Percentiles rank a stretch among this genome's conserved stretches.
These are phyloP conservation scores for Blastobotrys petasosporus DNA, from an alignment of 1,139 yeast species.

Conservation along the genomic window DNA sequence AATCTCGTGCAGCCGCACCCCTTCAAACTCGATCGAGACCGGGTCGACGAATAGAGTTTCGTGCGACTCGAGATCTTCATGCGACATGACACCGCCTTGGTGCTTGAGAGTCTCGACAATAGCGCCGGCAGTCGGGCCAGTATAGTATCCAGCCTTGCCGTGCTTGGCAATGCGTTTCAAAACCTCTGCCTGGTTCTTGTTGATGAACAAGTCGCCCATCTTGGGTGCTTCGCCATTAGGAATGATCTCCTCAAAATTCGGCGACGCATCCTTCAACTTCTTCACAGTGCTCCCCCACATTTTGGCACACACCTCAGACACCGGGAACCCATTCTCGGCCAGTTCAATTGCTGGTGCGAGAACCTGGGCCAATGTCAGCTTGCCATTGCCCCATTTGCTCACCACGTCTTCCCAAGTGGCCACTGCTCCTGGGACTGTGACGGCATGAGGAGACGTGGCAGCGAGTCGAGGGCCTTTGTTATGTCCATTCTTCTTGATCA, in stretches of 20 bases:
- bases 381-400: constrained; percentile 68
- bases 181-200: constrained; percentile 50
- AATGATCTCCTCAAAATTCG: not conserved
- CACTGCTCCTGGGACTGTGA: constrained; percentile 72
- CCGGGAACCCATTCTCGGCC: constrained; percentile 63
- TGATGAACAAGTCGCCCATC: constrained; percentile 56
- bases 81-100: constrained; percentile 52
- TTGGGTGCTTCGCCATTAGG: constrained; percentile 42
- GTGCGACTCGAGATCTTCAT: constrained; percentile 53
- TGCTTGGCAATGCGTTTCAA: constrained; percentile 46
- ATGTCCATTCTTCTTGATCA: constrained; percentile 41
- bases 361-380: constrained; percentile 52
- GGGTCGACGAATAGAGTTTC: constrained; percentile 59
- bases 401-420: constrained; percentile 72
- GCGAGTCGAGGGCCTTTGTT: constrained; percentile 37
- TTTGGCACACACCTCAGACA: constrained; percentile 51
- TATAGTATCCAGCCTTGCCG: constrained; percentile 64
- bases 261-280: constrained; percentile 6
- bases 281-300: constrained; percentile 42
- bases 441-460: constrained; percentile 48
- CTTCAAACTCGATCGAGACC: constrained; percentile 41
- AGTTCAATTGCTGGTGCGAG: constrained; percentile 65
- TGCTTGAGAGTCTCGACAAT: constrained; percentile 50
- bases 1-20: constrained; percentile 55
- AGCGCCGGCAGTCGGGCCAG: constrained; percentile 60